These are phyloP conservation scores for Neurospora sp. DNA, from an alignment of 495 filamentous ascomycete species.

Conservation along the genomic window DNA sequence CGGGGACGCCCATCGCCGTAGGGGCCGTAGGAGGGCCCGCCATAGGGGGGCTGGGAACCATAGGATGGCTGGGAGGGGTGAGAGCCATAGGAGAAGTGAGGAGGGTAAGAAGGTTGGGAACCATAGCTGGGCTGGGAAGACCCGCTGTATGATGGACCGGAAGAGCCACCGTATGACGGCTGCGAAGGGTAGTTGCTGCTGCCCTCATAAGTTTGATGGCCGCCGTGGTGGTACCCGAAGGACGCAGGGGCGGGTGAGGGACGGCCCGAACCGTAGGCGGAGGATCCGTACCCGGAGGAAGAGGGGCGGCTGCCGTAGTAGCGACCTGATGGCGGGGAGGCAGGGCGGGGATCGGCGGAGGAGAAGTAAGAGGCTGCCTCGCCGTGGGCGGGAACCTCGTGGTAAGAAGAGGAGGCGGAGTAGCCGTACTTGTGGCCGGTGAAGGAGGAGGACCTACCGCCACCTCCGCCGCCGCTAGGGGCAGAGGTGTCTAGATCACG, in stretches of 20 bases:
- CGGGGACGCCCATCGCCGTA: background rate
- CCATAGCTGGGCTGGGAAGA: background rate
- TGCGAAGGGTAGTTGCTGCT: background rate
- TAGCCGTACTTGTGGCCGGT: background rate
- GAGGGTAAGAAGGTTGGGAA: background rate
- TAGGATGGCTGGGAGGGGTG: conserved; percentile 3
- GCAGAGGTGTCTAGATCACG: conserved; percentile 9
- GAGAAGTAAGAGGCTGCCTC: conserved; percentile 2
- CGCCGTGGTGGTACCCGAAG: background rate
- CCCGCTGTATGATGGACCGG: background rate
- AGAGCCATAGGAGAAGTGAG: background rate
- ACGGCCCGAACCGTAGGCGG: background rate
- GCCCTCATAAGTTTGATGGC: background rate
- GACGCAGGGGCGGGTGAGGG: background rate
- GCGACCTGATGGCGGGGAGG: background rate
- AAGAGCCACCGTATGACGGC: conserved; percentile 1
- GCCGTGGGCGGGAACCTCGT: background rate
- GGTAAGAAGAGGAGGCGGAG: conserved; percentile 1
- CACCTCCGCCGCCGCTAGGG: background rate
- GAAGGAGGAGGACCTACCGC: background rate
- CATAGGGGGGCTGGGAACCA: background rate
- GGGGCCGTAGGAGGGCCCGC: background rate
- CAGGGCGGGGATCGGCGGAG: background rate
- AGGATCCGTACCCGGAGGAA: background rate
- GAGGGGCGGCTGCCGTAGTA: background rate